Conservation (phyloP, 2,329 filamentous ascomycete genomes). For the Diaporthe nobilis region DNA sequence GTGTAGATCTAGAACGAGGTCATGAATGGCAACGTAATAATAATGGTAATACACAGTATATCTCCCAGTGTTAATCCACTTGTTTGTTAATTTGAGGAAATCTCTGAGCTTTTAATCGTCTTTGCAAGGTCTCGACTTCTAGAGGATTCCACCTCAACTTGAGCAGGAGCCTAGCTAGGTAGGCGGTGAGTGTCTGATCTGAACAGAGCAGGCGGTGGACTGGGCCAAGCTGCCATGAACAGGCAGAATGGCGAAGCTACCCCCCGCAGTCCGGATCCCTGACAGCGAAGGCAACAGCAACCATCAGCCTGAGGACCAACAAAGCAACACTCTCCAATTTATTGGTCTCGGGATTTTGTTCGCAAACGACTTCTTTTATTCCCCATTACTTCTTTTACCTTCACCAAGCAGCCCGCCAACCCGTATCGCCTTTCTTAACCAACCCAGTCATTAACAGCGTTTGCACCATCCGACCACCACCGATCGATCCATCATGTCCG, state of each 20-base stretch:
- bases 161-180: background rate
- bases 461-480: background rate
- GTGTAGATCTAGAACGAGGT: background rate
- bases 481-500: slow-evolving; percentile 59
- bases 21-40: background rate
- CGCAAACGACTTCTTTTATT: no score
- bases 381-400: no score
- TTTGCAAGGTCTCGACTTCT: slow-evolving; percentile 8
- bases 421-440: background rate
- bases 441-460: background rate
- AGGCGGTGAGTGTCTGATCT: background rate
- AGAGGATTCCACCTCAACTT: background rate
- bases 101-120: background rate
- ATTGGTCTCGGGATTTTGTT: background rate
- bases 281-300: background rate
- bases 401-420: background rate
- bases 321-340: background rate
- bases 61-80: background rate
- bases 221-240: background rate
- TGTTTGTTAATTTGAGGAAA: background rate
- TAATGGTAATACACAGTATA: slow-evolving; percentile 1
- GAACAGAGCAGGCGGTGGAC: background rate
- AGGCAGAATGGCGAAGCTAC: background rate
- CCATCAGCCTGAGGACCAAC: background rate
- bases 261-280: slow-evolving; percentile 8